These are phyloP conservation scores for Lactuca saligna DNA, from an alignment of 129 eudicot genomes.

Conservation along the genomic window DNA sequence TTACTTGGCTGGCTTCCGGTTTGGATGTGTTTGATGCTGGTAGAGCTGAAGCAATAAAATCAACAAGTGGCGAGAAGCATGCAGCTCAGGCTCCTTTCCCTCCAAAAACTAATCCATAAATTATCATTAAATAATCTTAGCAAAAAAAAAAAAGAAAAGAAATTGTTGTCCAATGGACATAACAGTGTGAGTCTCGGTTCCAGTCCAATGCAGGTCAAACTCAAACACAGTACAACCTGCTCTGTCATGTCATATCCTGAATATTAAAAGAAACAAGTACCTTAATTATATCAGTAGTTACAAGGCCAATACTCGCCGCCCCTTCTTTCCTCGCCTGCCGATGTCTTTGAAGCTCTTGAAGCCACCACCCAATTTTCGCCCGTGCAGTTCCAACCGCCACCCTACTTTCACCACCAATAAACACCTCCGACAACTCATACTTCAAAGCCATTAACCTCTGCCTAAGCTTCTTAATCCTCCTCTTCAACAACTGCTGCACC, in stretches of 20 bases:
- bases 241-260: neutral
- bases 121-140: slow-evolving; percentile 1
- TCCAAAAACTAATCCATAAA: slow-evolving; percentile 66
- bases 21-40: slow-evolving; percentile 96
- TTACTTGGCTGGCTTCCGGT: slow-evolving; percentile 96
- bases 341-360: slow-evolving; percentile 88
- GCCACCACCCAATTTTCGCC: slow-evolving; percentile 91
- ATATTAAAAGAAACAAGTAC: slow-evolving; percentile 32
- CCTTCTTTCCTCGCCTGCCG: slow-evolving; percentile 97
- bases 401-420: slow-evolving; percentile 63
- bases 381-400: slow-evolving; percentile 88
- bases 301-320: slow-evolving; percentile 83
- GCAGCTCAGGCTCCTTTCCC: slow-evolving; percentile 86
- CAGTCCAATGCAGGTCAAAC: neutral
- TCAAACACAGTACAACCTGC: neutral
- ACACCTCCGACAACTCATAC: slow-evolving; percentile 66
- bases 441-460: slow-evolving; percentile 91
- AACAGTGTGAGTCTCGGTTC: too few relatives aligned
- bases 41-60: slow-evolving; percentile 90
- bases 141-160: neutral
- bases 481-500: slow-evolving; percentile 55
- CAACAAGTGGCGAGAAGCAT: slow-evolving; percentile 90
- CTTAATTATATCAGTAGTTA: slow-evolving; percentile 91
- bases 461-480: slow-evolving; percentile 77
- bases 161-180: too few relatives aligned